Evolutionary conservation across 2,329 filamentous ascomycete genomes (phyloP).

Genomic region (Verruconis gallopava): DNA sequence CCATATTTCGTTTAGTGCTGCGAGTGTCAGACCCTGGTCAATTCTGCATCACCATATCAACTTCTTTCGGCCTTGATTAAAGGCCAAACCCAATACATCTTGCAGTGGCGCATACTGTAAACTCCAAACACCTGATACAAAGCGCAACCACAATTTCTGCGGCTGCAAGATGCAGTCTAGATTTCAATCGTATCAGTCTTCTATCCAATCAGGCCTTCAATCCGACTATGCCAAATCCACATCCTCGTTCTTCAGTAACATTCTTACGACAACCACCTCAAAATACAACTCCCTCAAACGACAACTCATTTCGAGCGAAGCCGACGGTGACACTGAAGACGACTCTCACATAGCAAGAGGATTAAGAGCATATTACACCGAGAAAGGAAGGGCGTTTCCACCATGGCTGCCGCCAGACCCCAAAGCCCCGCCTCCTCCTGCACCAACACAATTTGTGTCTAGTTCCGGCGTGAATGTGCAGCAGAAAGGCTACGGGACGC

Average conservation of each 20-base stretch:
- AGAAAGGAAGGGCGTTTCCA: conserved; percentile 72
- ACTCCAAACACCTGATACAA: no score
- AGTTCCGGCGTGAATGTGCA: conserved; percentile 18
- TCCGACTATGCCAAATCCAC: conserved; percentile 1
- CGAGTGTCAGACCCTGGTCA: no score
- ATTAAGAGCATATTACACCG: conserved; percentile 80
- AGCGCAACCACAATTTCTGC: no score
- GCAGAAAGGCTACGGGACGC: conserved; percentile 22
- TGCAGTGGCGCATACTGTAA: no score
- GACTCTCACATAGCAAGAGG: conserved; percentile 92
- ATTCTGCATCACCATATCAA: no score
- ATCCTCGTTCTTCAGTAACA: conserved; percentile 68
- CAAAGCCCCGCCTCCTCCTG: conserved; percentile 51
- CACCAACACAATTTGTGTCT: conserved; percentile 38
- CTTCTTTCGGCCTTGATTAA: no score
- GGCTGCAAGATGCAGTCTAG: neutral
- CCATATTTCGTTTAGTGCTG: no score
- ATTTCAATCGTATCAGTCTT: neutral
- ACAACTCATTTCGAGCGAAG: conserved; percentile 55
- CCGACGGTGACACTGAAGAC: conserved; percentile 52
- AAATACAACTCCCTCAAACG: conserved; percentile 45
- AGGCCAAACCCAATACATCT: no score
- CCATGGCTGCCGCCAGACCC: conserved; percentile 83
- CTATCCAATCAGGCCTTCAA: neutral
- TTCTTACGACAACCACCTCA: conserved; percentile 43